Evolutionary conservation across 257 asterid genomes (phyloP), one percentile per base, ranked within the genome.

Genomic region (Solanum tacnaense): DNA sequence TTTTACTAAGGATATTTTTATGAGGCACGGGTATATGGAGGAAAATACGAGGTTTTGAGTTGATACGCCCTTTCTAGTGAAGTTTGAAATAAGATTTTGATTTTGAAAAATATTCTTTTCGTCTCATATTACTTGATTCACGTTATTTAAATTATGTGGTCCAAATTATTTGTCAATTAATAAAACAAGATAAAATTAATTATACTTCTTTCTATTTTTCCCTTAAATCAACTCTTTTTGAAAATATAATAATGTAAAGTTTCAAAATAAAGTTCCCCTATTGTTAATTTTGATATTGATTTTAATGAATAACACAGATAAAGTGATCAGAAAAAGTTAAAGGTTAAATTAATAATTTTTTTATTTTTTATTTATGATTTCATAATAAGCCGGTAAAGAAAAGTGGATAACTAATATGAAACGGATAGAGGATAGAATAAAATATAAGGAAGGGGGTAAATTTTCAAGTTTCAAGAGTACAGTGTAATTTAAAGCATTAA

Each of bases 101-200:
- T 35, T 35, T 35, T 1, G 39, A 73, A 34, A 34, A 34, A 8
- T 5, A n/a, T 0, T n/a, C 0, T 2, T 0, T 62, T 2, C 5
- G 31, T 62, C 31, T n/a, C 16, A 1, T n/a, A 62, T 62, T 10
- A 62, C 27, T 62, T 62, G 32, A 56, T 62, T n/a, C 31, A 0
- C 0, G 13, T 62, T 62, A 9, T 23, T 23, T 0, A 23, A 62
- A 62, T 23, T 62, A 62, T n/a, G 2, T n/a, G 29, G 13, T 4
- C 71, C 0, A n/a, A 62, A 11, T n/a, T 23, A 62, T 10, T 4
- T 23, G 13, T 62, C 7, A 62, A 62, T 62, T 23, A 9, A 5
- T n/a, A 62, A n/a, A 62, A 62, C 0, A 62, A 62, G 16, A 62
- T 62, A 11, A 2, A 62, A n/a, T 23, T 62, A 62, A 2, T 62